phyloP scores from a whole-genome alignment of 108 stramenopile genomes.

The Nitzschia sp. region DNA sequence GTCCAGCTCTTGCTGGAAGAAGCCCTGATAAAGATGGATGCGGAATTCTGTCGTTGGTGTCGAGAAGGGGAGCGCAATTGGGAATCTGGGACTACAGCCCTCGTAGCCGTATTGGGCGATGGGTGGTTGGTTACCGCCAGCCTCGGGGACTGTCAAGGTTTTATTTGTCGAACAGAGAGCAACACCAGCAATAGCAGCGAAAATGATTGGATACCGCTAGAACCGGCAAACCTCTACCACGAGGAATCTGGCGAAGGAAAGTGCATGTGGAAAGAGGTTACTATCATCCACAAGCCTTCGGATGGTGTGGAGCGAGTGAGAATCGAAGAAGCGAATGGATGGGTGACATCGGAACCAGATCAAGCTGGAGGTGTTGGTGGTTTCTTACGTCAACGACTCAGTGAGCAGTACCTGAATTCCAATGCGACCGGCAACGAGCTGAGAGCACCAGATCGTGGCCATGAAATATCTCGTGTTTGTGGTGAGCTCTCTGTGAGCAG shows the following conservation, averaged over 20 bases:
- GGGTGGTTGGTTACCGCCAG: conserved; percentile 62
- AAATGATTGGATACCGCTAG: conserved; percentile 35
- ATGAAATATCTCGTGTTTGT: conserved; percentile 74
- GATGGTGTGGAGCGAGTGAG: conserved; percentile 56
- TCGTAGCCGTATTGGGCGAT: conserved; percentile 61
- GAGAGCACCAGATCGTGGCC: conserved; percentile 63
- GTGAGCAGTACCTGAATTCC: conserved; percentile 45
- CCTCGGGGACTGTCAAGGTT: conserved; percentile 76
- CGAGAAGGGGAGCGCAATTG: conserved; percentile 67
- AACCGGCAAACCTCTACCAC: not conserved
- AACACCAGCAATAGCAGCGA: not conserved
- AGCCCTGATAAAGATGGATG: conserved; percentile 62
- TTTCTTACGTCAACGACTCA: conserved; percentile 64
- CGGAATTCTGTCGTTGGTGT: conserved; percentile 69
- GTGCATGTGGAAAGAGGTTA: conserved; percentile 70
- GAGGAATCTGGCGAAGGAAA: not conserved
- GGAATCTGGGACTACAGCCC: conserved; percentile 79
- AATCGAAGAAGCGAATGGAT: conserved; percentile 77
- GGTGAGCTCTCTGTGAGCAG: conserved; percentile 83
- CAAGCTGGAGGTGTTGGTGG: conserved; percentile 71
- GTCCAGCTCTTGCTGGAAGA: conserved; percentile 43
- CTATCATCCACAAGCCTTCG: conserved; percentile 61
- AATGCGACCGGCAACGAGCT: conserved; percentile 42
- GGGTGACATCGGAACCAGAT: conserved; percentile 75
- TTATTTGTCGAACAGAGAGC: conserved; percentile 52